These are phyloP conservation scores for button mushroom (Agaricus bisporus) DNA, from an alignment of 768 basidiomycete genomes.

Conservation along the genomic window DNA sequence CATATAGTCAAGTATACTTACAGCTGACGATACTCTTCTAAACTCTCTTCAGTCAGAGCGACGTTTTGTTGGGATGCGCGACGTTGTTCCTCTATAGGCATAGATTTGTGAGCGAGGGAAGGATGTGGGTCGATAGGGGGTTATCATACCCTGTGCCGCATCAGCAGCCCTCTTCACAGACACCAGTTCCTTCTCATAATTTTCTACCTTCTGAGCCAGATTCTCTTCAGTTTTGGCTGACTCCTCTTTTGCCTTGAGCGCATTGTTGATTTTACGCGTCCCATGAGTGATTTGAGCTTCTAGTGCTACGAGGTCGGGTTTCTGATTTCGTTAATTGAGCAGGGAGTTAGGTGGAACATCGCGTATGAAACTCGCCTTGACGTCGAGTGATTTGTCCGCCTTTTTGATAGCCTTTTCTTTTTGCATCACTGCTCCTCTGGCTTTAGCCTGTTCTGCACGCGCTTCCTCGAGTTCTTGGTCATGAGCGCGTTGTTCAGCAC, in stretches of 20 bases:
- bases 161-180: constrained; percentile 65
- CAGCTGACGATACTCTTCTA: constrained; percentile 85
- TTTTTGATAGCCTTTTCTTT: constrained; percentile 87
- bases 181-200: constrained; percentile 58
- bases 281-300: constrained; percentile 89
- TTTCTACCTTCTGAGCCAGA: constrained; percentile 42
- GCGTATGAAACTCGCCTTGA: constrained; percentile 47
- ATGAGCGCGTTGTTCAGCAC: constrained; percentile 62
- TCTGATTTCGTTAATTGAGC: constrained; percentile 36
- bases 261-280: constrained; percentile 69
- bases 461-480: constrained; percentile 71
- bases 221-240: constrained; percentile 49
- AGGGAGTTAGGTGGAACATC: not conserved
- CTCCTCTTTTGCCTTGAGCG: constrained; percentile 54
- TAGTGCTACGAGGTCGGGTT: constrained; percentile 75
- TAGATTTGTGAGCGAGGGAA: not conserved
- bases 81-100: constrained; percentile 60
- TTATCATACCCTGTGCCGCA: constrained; percentile 64
- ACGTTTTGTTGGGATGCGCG: constrained; percentile 68
- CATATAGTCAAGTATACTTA: constrained; percentile 27
- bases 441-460: constrained; percentile 74
- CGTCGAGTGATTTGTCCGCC: constrained; percentile 83
- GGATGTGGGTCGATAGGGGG: not conserved
- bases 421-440: constrained; percentile 68
- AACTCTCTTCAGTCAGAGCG: constrained; percentile 73